phyloP scores from a whole-genome alignment of 768 basidiomycete genomes.

The Gloeophyllum trabeum region DNA sequence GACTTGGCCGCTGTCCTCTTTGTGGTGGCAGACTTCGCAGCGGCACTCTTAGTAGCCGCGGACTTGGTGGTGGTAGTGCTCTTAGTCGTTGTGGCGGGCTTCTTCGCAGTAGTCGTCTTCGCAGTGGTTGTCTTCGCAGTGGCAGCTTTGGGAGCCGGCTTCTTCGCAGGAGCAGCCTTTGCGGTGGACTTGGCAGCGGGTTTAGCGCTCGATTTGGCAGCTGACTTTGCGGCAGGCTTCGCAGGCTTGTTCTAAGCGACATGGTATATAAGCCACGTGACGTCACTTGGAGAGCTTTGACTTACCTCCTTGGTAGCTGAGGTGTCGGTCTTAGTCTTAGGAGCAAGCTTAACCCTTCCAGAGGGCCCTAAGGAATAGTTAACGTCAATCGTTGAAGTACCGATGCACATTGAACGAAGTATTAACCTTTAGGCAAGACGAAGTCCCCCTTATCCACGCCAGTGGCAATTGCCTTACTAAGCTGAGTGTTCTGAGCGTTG shows the following conservation, averaged over 20 bases:
- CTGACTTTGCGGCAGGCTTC: constrained; percentile 13
- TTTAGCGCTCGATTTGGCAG: constrained; percentile 9
- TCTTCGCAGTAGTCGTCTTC: constrained; percentile 18
- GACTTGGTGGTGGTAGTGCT: not conserved
- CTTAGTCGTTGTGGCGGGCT: constrained; percentile 9
- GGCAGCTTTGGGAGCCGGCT: not conserved
- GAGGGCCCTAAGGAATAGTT: constrained; percentile 22
- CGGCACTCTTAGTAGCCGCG: not conserved
- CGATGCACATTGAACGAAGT: not conserved
- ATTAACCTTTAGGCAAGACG: constrained; percentile 75
- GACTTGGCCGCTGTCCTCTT: constrained; percentile 7
- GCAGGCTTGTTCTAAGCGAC: constrained; percentile 11
- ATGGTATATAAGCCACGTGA: constrained; percentile 4
- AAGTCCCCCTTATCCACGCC: constrained; percentile 81
- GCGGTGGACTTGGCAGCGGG: constrained; percentile 5
- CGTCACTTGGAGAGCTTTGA: constrained; percentile 9
- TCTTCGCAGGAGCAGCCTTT: not conserved
- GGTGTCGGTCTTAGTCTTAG: constrained; percentile 39
- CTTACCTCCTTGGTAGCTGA: constrained; percentile 46
- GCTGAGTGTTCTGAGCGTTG: constrained; percentile 65
- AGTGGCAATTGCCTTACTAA: constrained; percentile 67
- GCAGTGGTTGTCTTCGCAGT: constrained; percentile 16
- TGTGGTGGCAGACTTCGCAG: not conserved
- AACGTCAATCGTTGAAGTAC: not conserved
- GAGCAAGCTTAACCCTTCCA: constrained; percentile 58